Evolutionary conservation across 257 asterid genomes (phyloP).

Genomic region (Salvia hispanica): DNA sequence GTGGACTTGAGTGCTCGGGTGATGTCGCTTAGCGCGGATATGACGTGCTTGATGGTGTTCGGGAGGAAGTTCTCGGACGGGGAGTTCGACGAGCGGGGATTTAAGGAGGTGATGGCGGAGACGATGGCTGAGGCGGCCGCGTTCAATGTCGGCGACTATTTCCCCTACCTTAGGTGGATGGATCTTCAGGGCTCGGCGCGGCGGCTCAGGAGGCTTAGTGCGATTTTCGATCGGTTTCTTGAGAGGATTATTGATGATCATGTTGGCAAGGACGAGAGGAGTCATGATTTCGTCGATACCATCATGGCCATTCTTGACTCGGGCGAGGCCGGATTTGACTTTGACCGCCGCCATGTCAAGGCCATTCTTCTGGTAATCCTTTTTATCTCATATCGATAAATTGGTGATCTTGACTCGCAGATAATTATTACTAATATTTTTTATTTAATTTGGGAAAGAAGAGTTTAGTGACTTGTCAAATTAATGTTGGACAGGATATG

Average conservation of each 20-base stretch:
- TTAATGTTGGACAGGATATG: constrained; percentile 34
- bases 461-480: neutral
- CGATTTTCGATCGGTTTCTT: constrained; percentile 33
- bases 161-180: constrained; percentile 34
- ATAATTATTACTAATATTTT: too few species aligned
- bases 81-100: constrained; percentile 36
- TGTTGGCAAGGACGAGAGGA: constrained; percentile 4
- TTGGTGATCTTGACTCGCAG: too few species aligned
- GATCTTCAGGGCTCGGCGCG: constrained; percentile 39
- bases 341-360: constrained; percentile 45
- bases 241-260: constrained; percentile 43
- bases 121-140: constrained; percentile 23
- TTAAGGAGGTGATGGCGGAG: constrained; percentile 36
- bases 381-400: too few species aligned
- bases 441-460: too few species aligned
- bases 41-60: constrained; percentile 40
- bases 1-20: constrained; percentile 33
- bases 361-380: constrained; percentile 39
- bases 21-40: constrained; percentile 8
- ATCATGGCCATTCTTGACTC: constrained; percentile 34
- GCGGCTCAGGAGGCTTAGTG: constrained; percentile 24
- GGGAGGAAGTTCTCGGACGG: constrained; percentile 36
- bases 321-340: constrained; percentile 34
- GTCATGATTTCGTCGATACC: constrained; percentile 32
- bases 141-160: constrained; percentile 35